These are phyloP conservation scores for Pseudogymnoascus sp. DNA, from an alignment of 2,329 filamentous ascomycete species.

Conservation along the genomic window DNA sequence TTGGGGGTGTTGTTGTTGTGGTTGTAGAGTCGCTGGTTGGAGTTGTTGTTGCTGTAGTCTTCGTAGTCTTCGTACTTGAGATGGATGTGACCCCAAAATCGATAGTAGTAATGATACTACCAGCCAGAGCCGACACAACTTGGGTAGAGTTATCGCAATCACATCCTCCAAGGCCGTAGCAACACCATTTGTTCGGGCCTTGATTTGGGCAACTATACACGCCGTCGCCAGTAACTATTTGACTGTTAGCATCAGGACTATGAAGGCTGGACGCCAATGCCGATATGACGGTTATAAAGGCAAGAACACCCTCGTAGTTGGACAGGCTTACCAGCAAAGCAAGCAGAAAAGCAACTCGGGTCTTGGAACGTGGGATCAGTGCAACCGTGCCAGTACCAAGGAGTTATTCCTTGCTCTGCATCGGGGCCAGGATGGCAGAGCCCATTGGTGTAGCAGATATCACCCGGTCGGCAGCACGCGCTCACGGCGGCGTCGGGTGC, in stretches of 20 bases:
- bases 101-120: neutral
- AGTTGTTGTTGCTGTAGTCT: neutral
- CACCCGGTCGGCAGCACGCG: neutral
- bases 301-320: too few relatives aligned
- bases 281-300: neutral
- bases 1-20: neutral
- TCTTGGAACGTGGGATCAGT: slow-evolving; percentile 2
- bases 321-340: neutral
- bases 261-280: neutral
- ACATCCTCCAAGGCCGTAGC: neutral
- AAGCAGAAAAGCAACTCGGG: neutral
- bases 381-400: neutral
- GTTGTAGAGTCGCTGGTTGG: neutral
- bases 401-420: neutral
- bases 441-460: slow-evolving; percentile 3
- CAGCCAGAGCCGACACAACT: neutral
- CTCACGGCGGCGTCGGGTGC: neutral
- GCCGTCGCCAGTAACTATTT: neutral
- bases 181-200: neutral
- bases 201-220: neutral
- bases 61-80: neutral
- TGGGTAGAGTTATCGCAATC: neutral
- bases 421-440: neutral
- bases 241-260: neutral
- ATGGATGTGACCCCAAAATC: neutral